A percentile compares a stretch with the other conserved stretches of the same genome.
These are phyloP conservation scores for Rehmannia glutinosa DNA, from an alignment of 257 asterid genomes.

Conservation along the genomic window DNA sequence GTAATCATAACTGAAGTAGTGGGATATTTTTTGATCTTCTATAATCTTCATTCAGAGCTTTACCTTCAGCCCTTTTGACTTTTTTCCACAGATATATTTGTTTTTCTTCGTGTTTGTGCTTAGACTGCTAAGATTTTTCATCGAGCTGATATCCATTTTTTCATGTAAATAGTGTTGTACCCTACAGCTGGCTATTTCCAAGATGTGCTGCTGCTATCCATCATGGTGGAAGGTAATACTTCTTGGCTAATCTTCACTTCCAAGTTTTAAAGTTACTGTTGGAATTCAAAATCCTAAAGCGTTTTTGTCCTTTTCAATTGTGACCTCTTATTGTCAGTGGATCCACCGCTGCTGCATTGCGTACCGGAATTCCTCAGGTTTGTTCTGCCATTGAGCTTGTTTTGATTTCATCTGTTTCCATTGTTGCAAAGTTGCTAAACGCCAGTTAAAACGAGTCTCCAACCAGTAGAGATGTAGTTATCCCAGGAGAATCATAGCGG, in stretches of 20 bases:
- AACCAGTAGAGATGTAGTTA: no score
- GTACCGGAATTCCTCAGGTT: slow-evolving; percentile 96
- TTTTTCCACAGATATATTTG: neutral
- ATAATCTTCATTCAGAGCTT: slow-evolving; percentile 11
- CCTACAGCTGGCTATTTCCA: slow-evolving; percentile 87
- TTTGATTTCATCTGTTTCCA: neutral
- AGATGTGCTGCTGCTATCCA: slow-evolving; percentile 86
- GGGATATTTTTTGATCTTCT: neutral
- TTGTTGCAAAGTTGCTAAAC: no score
- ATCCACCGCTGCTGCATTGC: slow-evolving; percentile 87
- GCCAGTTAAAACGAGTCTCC: no score
- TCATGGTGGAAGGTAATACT: slow-evolving; percentile 88
- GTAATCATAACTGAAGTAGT: no score
- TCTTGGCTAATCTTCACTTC: slow-evolving; percentile 11
- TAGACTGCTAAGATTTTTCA: no score
- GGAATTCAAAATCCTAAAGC: slow-evolving; percentile 1
- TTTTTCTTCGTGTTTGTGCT: no score
- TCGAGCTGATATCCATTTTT: slow-evolving; percentile 19
- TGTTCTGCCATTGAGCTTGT: slow-evolving; percentile 19
- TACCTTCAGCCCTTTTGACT: neutral
- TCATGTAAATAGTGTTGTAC: slow-evolving; percentile 47
- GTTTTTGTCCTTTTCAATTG: slow-evolving; percentile 11
- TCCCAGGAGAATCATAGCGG: no score
- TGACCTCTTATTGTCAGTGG: slow-evolving; percentile 53
- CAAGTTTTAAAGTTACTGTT: neutral